Base-by-base conservation (phyloP, 108 stramenopile species). In the Nitzschia palea region DNA sequence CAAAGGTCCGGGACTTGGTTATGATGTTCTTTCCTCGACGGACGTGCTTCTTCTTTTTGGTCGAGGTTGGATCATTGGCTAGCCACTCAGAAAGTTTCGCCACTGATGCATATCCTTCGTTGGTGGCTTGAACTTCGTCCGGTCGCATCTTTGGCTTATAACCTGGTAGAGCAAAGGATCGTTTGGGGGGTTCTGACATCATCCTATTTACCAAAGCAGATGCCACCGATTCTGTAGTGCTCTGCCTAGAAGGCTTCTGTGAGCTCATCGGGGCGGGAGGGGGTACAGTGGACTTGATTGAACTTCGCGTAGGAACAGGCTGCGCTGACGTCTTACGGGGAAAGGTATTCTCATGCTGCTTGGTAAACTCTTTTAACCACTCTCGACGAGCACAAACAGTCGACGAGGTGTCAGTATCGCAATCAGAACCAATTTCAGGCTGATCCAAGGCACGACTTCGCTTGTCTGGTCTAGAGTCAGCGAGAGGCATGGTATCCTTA, bases 51-150 rank as follows among this genome's bases (percentile, higher is more conserved):
- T 72, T 78, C 65, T 85, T 85, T 59, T 86, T 91, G 45, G 80
- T 65, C 30, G 85, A 69, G 37, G 86, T 87, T 1, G 91, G 91
- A 59, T 89, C 86, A 60, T 77, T 79, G 27, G 80, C 81, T 20
- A 92, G 77, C 91, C 91, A 92, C 8, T 79, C 63, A 1, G 88
- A 89, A 4, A 92, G 81, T 55, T 87, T 79, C 20, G 85, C 70
- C 6, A 92, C 91, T 3, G 91, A 87, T 14, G 86, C 86, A 45
- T 84, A 74, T 31, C 83, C 81, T 40, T 89, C 80, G 55, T 92
- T 70, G 0, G 91, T 89, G 26, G 91, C 91, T 48, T 88, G 59
- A 0, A 92, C 85, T 5, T 80, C 71, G 44, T 86, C 74, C 51
- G 79, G 71, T 25, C 54, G n/a, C 23, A 32, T 31, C 26, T 56